Conservation (phyloP, 768 basidiomycete species). For the Leccinum olivaceopallidum region DNA sequence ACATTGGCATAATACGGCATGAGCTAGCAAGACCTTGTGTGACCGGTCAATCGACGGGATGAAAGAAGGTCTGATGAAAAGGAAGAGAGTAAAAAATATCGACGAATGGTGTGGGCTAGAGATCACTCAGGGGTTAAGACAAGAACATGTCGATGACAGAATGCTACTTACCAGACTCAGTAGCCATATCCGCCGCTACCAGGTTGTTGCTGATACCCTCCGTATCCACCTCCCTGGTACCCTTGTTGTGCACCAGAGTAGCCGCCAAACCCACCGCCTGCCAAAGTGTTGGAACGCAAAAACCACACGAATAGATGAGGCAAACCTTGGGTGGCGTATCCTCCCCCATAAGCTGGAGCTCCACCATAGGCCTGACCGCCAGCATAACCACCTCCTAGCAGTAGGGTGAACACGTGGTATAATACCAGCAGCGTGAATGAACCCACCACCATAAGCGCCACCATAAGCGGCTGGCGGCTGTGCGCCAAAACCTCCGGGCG, state of each 20-base stretch:
- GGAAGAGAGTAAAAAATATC: neutral
- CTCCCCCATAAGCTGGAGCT: conserved; percentile 28
- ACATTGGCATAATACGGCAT: conserved; percentile 22
- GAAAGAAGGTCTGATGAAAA: conserved; percentile 1
- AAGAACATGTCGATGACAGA: no score
- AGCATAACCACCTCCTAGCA: conserved; percentile 30
- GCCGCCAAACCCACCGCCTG: conserved; percentile 14
- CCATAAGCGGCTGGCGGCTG: conserved; percentile 37
- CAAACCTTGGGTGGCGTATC: conserved; percentile 17
- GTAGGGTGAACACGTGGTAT: conserved; percentile 15
- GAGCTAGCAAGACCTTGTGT: conserved; percentile 10
- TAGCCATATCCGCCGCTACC: conserved; percentile 33
- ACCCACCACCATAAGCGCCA: conserved; percentile 29
- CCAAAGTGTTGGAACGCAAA: neutral
- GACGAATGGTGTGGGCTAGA: neutral
- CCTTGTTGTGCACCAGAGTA: conserved; percentile 23
- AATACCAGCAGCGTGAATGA: neutral
- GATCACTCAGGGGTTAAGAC: neutral
- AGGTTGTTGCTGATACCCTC: conserved; percentile 27
- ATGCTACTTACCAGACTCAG: conserved; percentile 12
- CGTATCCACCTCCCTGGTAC: conserved; percentile 25
- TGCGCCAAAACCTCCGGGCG: conserved; percentile 18
- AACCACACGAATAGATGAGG: neutral
- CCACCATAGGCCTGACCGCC: conserved; percentile 26
- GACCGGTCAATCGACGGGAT: neutral